Percentiles rank a stretch among this genome's conserved stretches.
Conservation (phyloP, 116 monocot species). For the Cymodocea nodosa region DNA sequence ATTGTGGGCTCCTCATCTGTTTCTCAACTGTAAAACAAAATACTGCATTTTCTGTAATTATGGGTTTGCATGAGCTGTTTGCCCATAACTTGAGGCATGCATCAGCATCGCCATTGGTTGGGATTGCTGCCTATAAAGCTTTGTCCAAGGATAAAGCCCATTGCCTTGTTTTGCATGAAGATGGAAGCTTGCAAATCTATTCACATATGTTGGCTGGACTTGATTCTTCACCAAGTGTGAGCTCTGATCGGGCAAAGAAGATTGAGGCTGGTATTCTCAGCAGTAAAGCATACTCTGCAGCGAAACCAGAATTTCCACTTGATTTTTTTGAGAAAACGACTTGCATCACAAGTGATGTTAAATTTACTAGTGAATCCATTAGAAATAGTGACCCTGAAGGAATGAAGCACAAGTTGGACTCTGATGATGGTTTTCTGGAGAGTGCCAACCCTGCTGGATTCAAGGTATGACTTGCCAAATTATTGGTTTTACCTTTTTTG, state of each 20-base stretch:
- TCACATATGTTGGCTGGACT: slow-evolving; percentile 32
- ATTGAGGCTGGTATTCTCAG: slow-evolving; percentile 71
- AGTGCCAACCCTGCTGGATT: slow-evolving; percentile 69
- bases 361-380: slow-evolving; percentile 57
- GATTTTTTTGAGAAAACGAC: slow-evolving; percentile 96
- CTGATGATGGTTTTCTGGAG: slow-evolving; percentile 95
- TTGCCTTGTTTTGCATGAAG: slow-evolving; percentile 84
- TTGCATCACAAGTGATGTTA: slow-evolving; percentile 78
- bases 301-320: slow-evolving; percentile 89
- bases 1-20: slow-evolving; percentile 62
- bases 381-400: slow-evolving; percentile 79
- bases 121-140: slow-evolving; percentile 80
- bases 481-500: not conserved
- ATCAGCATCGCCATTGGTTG: slow-evolving; percentile 62
- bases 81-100: slow-evolving; percentile 81
- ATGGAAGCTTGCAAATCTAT: slow-evolving; percentile 92
- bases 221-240: slow-evolving; percentile 30
- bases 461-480: slow-evolving; percentile 40
- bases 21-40: slow-evolving; percentile 68
- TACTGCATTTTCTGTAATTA: slow-evolving; percentile 40
- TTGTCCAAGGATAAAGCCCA: slow-evolving; percentile 80
- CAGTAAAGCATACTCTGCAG: slow-evolving; percentile 48
- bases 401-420: slow-evolving; percentile 66
- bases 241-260: slow-evolving; percentile 53
- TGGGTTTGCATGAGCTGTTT: slow-evolving; percentile 37